Base-by-base conservation (phyloP, 345 rosid genomes). In the Eucalyptus tenuipes region DNA sequence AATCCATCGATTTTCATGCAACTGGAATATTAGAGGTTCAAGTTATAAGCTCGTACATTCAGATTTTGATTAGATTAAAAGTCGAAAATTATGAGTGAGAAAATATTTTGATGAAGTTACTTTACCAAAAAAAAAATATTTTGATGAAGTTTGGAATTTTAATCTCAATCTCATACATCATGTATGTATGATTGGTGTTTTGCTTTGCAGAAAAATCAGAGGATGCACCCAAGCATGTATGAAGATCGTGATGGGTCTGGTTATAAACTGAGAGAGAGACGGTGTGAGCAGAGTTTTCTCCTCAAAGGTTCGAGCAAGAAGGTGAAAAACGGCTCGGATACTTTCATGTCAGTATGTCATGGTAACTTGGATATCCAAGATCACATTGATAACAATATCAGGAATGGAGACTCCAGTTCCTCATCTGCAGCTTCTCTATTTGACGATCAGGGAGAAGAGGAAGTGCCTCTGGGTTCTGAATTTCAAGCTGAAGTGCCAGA, bases 401-500 rank as follows among this genome's bases (percentile, higher is more conserved):
- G 64, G 59, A 85, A 84, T 37, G 87, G 79, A 88, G 64, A 85
- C n/a, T 64, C 81, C 87, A 91, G 92, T 87, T 86, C 91, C 66
- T 90, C 93, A 10, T 84, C 88, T 91, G 82, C 89, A 87, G 44
- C 86, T 88, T 92, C 95, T 86, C 87, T 89, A 47, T 89, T 93
- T 88, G 93, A 93, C 88, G 88, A 89, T 49, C 93, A 89, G 49
- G 89, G 71, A 25, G 91, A 89, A 81, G 91, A 90, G 81, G 87
- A 86, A 68, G 82, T 96, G 90, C 95, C 91, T 81, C 47, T 95
- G 55, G 99, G 99, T 33, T 93, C 95, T 79, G 84, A 85, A 25
- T 95, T 90, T 93, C 99, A 98, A 92, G 99, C 95, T 61, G 94
- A 94, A 88, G 93, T 96, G 84, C 97, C 98, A 24, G 95, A 94